Evolutionary conservation across 805 yeast species (phyloP).

Genomic region (baker's yeast (Saccharomyces cerevisiae)): DNA sequence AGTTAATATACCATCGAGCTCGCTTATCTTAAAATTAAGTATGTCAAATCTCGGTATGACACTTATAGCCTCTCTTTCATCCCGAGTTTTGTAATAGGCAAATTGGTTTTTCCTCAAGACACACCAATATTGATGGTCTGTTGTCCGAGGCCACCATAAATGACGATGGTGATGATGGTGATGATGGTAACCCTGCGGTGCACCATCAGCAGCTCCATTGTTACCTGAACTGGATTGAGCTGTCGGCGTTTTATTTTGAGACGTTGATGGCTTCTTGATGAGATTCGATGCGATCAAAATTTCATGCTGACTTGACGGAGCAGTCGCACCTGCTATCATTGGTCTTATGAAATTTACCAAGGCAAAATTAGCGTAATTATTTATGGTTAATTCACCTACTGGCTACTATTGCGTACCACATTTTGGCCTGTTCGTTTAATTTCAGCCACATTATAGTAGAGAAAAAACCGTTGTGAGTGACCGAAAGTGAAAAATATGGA

Average conservation of each 20-base stretch:
- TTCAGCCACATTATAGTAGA: not conserved
- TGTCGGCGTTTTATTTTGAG: not conserved
- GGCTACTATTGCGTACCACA: not conserved
- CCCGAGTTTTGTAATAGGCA: slow-evolving; percentile 18
- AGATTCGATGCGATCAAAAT: not conserved
- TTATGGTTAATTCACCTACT: not conserved
- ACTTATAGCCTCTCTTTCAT: slow-evolving; percentile 16
- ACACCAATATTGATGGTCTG: slow-evolving; percentile 13
- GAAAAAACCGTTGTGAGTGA: not conserved
- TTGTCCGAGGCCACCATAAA: not conserved
- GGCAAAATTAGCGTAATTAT: not conserved
- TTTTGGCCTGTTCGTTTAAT: not conserved
- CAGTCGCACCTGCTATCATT: not conserved
- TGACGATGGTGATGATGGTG: not conserved
- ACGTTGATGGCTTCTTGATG: not conserved
- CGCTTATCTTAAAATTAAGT: slow-evolving; percentile 8
- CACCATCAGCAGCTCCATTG: not conserved
- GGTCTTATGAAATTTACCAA: not conserved
- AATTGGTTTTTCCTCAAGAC: slow-evolving; percentile 18
- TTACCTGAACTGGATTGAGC: not conserved
- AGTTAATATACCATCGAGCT: slow-evolving; percentile 7
- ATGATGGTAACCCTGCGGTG: not conserved
- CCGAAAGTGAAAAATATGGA: not conserved
- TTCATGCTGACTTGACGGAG: not conserved
- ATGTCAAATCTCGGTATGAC: slow-evolving; percentile 14